A percentile compares a stretch with the other conserved stretches of the same genome.
phyloP scores from a whole-genome alignment of 2,329 filamentous ascomycete genomes.

The Tolypocladium tropicale region DNA sequence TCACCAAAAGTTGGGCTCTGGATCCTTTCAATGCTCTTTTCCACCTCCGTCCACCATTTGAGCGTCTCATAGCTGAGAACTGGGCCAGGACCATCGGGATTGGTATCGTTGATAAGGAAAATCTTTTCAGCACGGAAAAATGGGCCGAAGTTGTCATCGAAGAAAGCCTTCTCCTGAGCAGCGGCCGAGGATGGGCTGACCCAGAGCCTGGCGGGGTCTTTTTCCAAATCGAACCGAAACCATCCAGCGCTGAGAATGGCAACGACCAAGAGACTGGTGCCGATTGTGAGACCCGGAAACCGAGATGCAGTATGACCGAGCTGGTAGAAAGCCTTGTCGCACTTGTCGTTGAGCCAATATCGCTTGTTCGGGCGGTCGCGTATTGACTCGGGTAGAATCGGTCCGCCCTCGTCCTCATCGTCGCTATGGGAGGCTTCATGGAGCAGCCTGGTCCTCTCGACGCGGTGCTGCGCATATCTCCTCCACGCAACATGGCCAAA shows the following conservation, averaged over 20 bases:
- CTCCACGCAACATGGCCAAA: slow-evolving; percentile 68
- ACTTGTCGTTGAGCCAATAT: slow-evolving; percentile 76
- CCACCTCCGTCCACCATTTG: slow-evolving; percentile 87
- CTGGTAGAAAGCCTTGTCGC: slow-evolving; percentile 69
- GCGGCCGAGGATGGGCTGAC: slow-evolving; percentile 90
- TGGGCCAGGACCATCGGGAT: slow-evolving; percentile 52
- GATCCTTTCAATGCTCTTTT: slow-evolving; percentile 63
- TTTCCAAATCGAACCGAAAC: slow-evolving; percentile 82
- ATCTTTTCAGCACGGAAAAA: slow-evolving; percentile 92
- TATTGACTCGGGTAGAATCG: slow-evolving; percentile 62
- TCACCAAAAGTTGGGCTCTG: slow-evolving; percentile 59
- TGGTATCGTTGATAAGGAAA: slow-evolving; percentile 85
- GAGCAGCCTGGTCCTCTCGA: slow-evolving; percentile 74
- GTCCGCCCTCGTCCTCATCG: slow-evolving; percentile 85
- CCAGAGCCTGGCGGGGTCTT: slow-evolving; percentile 84
- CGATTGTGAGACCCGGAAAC: slow-evolving; percentile 78
- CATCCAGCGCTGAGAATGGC: slow-evolving; percentile 75
- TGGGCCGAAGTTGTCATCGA: slow-evolving; percentile 85
- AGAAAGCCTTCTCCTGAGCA: slow-evolving; percentile 87
- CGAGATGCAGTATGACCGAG: slow-evolving; percentile 72
- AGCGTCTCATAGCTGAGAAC: slow-evolving; percentile 85
- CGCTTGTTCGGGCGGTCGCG: slow-evolving; percentile 68
- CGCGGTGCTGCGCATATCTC: slow-evolving; percentile 62
- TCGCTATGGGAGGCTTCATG: slow-evolving; percentile 79
- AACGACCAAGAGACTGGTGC: slow-evolving; percentile 63